Evolutionary conservation across 2,329 filamentous ascomycete species (phyloP).

Genomic region (Paraphoma sp.): DNA sequence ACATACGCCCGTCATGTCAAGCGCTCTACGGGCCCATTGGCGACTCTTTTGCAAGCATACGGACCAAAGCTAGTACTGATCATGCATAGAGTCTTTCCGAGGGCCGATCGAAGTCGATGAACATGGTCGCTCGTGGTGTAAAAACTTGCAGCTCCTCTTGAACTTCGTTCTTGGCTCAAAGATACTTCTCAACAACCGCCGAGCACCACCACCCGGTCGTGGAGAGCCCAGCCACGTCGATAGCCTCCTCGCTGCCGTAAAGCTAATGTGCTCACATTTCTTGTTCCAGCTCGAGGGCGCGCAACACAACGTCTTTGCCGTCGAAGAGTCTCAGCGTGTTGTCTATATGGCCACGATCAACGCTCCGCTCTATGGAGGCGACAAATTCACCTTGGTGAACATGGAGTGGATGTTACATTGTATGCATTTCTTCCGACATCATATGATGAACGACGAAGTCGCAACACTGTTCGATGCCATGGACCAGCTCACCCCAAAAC

Average conservation of each 20-base stretch:
- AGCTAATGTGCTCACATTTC: constrained; percentile 43
- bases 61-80: neutral
- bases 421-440: constrained; percentile 61
- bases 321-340: constrained; percentile 54
- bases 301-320: constrained; percentile 38
- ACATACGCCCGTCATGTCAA: too few relatives aligned
- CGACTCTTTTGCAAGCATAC: neutral
- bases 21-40: neutral
- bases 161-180: constrained; percentile 40
- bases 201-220: constrained; percentile 13
- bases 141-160: constrained; percentile 42
- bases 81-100: constrained; percentile 39
- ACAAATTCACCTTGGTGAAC: constrained; percentile 49
- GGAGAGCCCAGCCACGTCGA: constrained; percentile 11
- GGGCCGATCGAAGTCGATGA: constrained; percentile 20
- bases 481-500: constrained; percentile 38
- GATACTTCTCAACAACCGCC: constrained; percentile 33
- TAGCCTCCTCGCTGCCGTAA: constrained; percentile 32
- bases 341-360: constrained; percentile 49
- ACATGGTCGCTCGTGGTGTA: constrained; percentile 31
- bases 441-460: constrained; percentile 52
- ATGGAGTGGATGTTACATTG: constrained; percentile 56
- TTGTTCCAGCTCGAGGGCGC: constrained; percentile 28
- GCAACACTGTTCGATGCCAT: constrained; percentile 47
- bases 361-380: constrained; percentile 52